Base-by-base conservation (phyloP, 2,329 filamentous ascomycete genomes). In the Arthrobotrys megalospora region DNA sequence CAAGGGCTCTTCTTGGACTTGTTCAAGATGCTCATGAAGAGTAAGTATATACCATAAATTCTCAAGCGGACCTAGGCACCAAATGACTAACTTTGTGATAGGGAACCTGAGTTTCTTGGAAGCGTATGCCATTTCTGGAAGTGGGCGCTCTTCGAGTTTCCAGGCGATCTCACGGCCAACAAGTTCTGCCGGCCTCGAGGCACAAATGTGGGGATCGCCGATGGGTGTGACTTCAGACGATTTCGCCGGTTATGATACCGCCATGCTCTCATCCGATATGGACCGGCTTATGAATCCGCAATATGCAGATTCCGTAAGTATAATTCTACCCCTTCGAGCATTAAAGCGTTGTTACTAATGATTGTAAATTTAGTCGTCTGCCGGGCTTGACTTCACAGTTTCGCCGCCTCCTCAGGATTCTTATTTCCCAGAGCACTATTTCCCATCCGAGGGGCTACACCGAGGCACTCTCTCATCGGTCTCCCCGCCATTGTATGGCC, bases 251-350 rank as follows among this genome's bases (percentile, higher is more conserved):
- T 76, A 76, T 36, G 72, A 76, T 34, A 76, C 72, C 10, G 48
- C 65, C 10, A 76, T 76, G 72, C 65, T 76, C 72, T 69, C 72
- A 24, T 76, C 72, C 4, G 72, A 76, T 32, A 76, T 76, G 72
- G 65, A 76, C 43, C 65, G 72, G 55, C 58, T 76, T 52, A 76
- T 76, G 72, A 58, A 64, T 1, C 19, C 64, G 1, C 55, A 65
- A 47, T 76, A 69, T 16, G 72, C 55, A 6, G 65, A 76, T 24
- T 64, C 55, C 14, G 72, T 76, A 50, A 70, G 58, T 70, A 70
- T n/a, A 32, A 11, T 8, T 10, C n/a, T 6, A 24, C 21, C 11
- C 14, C 7, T 41, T 24, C 12, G 3, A 10, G 2, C 38, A 32
- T 3, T 32, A 45, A 21, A 14, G n/a, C 2, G 14, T 32, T 36